Evolutionary conservation across 2,329 filamentous ascomycete species (phyloP).

Genomic region (Aspergillus fumigatiaffinis): DNA sequence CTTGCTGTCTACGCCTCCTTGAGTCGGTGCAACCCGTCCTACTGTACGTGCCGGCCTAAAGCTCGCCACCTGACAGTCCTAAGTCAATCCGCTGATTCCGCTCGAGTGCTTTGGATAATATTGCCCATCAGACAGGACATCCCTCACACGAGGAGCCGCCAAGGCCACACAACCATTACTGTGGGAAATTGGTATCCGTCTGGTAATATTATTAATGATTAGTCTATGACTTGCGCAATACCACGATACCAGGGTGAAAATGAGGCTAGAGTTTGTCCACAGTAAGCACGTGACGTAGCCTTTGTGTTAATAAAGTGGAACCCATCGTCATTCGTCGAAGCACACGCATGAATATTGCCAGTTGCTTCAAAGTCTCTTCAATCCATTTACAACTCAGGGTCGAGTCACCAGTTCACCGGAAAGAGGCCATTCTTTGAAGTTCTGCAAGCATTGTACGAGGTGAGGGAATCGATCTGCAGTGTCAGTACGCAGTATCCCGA

Average conservation of each 20-base stretch:
- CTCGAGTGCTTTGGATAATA: not conserved
- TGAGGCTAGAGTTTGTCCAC: not conserved
- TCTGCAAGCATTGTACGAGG: not conserved
- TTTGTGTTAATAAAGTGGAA: not conserved
- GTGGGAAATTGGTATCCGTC: not conserved
- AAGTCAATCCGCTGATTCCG: slow-evolving; percentile 1
- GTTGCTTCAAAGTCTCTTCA: too few species aligned
- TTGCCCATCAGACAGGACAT: not conserved
- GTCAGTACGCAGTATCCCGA: not conserved
- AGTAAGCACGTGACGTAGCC: not conserved
- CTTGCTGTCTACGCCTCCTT: not conserved
- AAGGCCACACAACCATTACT: slow-evolving; percentile 4
- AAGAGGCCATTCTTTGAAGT: not conserved
- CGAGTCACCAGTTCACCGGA: not conserved
- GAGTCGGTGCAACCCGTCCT: not conserved
- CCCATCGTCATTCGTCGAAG: not conserved
- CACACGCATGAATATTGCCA: not conserved
- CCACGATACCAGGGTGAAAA: not conserved
- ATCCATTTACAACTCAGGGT: too few species aligned
- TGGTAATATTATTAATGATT: not conserved
- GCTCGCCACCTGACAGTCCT: not conserved
- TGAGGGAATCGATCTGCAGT: not conserved
- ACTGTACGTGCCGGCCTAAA: not conserved
- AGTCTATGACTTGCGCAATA: not conserved
- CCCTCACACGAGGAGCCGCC: slow-evolving; percentile 11